Conservation (phyloP, 352 stramenopile species). For the Elongisporangium undulatum region DNA sequence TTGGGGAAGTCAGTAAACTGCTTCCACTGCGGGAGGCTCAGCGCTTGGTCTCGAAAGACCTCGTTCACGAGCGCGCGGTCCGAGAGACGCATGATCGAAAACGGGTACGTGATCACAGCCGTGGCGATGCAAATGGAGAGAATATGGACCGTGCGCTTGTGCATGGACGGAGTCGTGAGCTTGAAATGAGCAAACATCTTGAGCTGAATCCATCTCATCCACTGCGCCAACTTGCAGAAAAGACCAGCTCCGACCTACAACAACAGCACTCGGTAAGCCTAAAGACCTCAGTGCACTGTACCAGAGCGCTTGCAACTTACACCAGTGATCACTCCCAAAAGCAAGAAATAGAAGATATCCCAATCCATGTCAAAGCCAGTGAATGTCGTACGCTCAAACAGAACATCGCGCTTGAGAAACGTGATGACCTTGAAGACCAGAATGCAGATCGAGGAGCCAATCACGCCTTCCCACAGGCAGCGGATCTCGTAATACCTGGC, state of each 20-base stretch:
- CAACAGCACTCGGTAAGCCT: background rate
- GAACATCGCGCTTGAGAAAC: constrained; percentile 62
- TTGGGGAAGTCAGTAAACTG: constrained; percentile 53
- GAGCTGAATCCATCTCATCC: constrained; percentile 39
- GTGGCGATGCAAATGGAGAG: constrained; percentile 57
- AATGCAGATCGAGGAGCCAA: constrained; percentile 75
- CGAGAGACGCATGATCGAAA: constrained; percentile 68
- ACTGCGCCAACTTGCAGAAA: constrained; percentile 52
- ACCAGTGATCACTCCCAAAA: constrained; percentile 61
- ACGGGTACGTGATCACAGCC: constrained; percentile 55
- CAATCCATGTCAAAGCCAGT: constrained; percentile 74
- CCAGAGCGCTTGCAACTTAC: constrained; percentile 21
- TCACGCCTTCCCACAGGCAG: constrained; percentile 79
- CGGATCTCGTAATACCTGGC: constrained; percentile 85
- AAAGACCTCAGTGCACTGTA: no score
- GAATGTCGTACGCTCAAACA: constrained; percentile 80
- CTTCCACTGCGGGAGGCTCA: constrained; percentile 59
- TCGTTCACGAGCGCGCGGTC: constrained; percentile 74
- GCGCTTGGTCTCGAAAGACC: constrained; percentile 57
- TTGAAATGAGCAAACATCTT: constrained; percentile 50
- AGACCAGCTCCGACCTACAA: constrained; percentile 53
- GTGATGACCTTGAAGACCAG: constrained; percentile 75
- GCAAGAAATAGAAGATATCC: constrained; percentile 69
- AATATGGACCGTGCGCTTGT: constrained; percentile 54
- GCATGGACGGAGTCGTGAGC: constrained; percentile 42